Conservation (phyloP, 2,329 filamentous ascomycete species). For the Fusarium sp. region DNA sequence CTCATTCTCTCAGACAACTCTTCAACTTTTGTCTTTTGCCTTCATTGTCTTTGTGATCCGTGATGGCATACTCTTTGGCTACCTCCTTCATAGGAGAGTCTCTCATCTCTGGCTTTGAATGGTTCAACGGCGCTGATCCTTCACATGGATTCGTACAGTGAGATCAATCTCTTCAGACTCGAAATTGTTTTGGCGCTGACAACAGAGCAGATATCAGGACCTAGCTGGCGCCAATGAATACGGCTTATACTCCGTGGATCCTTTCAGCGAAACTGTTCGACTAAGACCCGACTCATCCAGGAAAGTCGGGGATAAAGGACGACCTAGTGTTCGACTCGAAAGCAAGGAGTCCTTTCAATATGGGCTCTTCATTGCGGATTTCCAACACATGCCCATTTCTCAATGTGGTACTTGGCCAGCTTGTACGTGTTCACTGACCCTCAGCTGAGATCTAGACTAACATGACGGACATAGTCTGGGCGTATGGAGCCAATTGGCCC, state of each 20-base stretch:
- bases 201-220: constrained; percentile 55
- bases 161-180: constrained; percentile 47
- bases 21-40: constrained; percentile 11
- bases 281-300: constrained; percentile 58
- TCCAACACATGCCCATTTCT: constrained; percentile 77
- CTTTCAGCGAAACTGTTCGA: constrained; percentile 55
- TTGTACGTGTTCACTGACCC: constrained; percentile 56
- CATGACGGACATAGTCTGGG: constrained; percentile 56
- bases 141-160: constrained; percentile 76
- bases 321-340: constrained; percentile 72
- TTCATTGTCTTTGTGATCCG: constrained; percentile 10
- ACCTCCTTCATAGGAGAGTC: constrained; percentile 57
- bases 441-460: constrained; percentile 6
- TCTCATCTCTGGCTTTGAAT: constrained; percentile 61
- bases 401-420: constrained; percentile 80
- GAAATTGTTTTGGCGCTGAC: constrained; percentile 28
- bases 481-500: constrained; percentile 70
- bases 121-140: constrained; percentile 65
- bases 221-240: constrained; percentile 52
- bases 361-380: constrained; percentile 77
- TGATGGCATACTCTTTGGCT: constrained; percentile 56
- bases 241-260: constrained; percentile 57
- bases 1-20: constrained; percentile 8
- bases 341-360: constrained; percentile 72
- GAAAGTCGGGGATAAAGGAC: constrained; percentile 54